Percentiles rank a stretch among this genome's conserved stretches.
Evolutionary conservation across 2,329 filamentous ascomycete genomes (phyloP).

Genomic region (Anthostomella pinea): DNA sequence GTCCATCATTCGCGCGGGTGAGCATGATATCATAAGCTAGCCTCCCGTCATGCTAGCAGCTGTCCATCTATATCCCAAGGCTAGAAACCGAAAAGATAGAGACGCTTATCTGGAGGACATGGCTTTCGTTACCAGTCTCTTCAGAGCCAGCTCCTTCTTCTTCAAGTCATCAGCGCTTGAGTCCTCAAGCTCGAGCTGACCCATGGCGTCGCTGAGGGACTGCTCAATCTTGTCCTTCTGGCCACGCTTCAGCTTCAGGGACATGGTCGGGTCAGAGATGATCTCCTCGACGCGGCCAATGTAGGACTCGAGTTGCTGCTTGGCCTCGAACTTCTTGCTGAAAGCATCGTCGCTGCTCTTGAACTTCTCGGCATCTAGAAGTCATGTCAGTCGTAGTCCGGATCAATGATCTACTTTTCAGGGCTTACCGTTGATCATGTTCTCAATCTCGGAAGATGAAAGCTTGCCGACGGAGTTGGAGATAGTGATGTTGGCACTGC

Average conservation of each 20-base stretch:
- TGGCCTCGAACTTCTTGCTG: slow-evolving; percentile 98
- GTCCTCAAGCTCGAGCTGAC: slow-evolving; percentile 92
- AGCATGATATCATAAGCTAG: slow-evolving; percentile 24
- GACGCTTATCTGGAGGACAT: slow-evolving; percentile 80
- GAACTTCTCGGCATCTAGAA: slow-evolving; percentile 88
- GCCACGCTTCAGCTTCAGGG: slow-evolving; percentile 96
- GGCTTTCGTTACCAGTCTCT: slow-evolving; percentile 97
- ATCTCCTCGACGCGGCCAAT: slow-evolving; percentile 99
- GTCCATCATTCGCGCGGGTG: slow-evolving; percentile 24
- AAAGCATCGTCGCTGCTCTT: slow-evolving; percentile 97
- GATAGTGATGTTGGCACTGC: slow-evolving; percentile 99
- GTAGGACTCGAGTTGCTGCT: slow-evolving; percentile 99
- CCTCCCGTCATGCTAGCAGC: slow-evolving; percentile 25
- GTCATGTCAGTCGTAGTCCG: slow-evolving; percentile 16
- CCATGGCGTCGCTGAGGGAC: slow-evolving; percentile 95
- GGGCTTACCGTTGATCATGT: slow-evolving; percentile 80
- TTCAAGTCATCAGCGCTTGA: slow-evolving; percentile 89
- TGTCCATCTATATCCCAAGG: slow-evolving; percentile 29
- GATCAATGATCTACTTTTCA: not conserved
- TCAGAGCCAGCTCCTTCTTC: slow-evolving; percentile 99
- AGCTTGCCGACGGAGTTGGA: slow-evolving; percentile 99
- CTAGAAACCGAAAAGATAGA: slow-evolving; percentile 26
- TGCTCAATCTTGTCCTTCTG: slow-evolving; percentile 99
- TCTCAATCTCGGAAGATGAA: slow-evolving; percentile 90
- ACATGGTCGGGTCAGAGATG: slow-evolving; percentile 91